Evolutionary conservation across 805 yeast genomes (phyloP).

Genomic region (Candida nemodendra): DNA sequence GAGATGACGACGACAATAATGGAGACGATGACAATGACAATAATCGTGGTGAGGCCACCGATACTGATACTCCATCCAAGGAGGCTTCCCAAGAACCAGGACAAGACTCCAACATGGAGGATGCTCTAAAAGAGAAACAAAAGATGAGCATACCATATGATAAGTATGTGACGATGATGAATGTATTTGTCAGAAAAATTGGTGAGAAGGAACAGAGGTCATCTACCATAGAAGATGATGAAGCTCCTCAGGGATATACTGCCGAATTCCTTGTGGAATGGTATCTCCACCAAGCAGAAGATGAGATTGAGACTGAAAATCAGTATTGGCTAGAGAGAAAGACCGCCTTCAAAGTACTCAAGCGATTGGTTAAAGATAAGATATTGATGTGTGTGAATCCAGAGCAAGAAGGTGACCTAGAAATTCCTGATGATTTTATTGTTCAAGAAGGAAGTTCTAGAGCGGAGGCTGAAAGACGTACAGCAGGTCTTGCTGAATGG

Average conservation of each 20-base stretch:
- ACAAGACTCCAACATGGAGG: conserved; percentile 13
- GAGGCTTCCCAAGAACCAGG: conserved; percentile 2
- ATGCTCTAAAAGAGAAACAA: conserved; percentile 24
- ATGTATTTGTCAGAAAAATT: conserved; percentile 62
- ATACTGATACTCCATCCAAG: conserved; percentile 11
- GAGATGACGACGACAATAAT: conserved; percentile 50
- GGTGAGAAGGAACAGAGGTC: conserved; percentile 30
- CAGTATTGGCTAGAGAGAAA: conserved; percentile 70
- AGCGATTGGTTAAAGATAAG: conserved; percentile 79
- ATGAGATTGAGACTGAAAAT: conserved; percentile 63
- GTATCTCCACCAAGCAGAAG: conserved; percentile 75
- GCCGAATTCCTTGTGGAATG: conserved; percentile 72
- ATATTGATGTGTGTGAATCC: conserved; percentile 66
- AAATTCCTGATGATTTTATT: conserved; percentile 30
- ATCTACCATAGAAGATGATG: conserved; percentile 42
- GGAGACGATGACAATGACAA: conserved; percentile 35
- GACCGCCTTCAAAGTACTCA: conserved; percentile 75
- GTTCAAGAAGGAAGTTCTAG: conserved; percentile 22
- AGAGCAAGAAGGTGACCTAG: conserved; percentile 40
- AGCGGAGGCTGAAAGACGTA: conserved; percentile 25
- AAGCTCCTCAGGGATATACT: conserved; percentile 55
- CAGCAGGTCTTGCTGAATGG: conserved; percentile 24
- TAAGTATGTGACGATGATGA: conserved; percentile 81
- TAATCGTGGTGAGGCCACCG: conserved; percentile 29
- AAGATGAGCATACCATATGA: conserved; percentile 72